These are phyloP conservation scores for Cyclotella baltica DNA, from an alignment of 108 stramenopile genomes.

Conservation along the genomic window DNA sequence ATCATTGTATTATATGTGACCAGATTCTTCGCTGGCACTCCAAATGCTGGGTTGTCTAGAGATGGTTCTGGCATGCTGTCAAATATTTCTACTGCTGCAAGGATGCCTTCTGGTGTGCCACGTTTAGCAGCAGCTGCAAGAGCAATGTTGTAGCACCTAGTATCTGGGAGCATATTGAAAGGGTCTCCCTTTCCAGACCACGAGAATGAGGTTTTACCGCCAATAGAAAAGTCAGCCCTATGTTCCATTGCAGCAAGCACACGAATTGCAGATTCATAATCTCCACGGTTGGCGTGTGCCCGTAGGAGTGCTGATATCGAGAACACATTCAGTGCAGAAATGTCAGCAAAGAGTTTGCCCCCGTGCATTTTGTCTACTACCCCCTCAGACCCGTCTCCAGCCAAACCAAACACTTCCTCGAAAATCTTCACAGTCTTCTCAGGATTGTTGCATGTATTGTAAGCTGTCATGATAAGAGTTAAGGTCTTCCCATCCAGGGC, in stretches of 20 bases:
- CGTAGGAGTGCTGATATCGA: constrained; percentile 75
- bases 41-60: constrained; percentile 41
- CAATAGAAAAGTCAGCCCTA: constrained; percentile 50
- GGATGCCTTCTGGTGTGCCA: constrained; percentile 58
- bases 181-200: constrained; percentile 79
- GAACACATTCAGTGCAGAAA: constrained; percentile 71
- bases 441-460: constrained; percentile 68
- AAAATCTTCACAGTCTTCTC: constrained; percentile 72
- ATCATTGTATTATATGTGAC: constrained; percentile 88
- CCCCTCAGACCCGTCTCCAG: constrained; percentile 67
- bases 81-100: constrained; percentile 66
- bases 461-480: constrained; percentile 78
- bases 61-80: constrained; percentile 62
- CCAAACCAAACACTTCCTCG: constrained; percentile 76
- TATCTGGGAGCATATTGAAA: constrained; percentile 73
- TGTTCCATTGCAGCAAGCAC: constrained; percentile 84
- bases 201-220: constrained; percentile 50
- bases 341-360: constrained; percentile 54
- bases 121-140: constrained; percentile 75
- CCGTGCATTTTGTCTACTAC: constrained; percentile 30
- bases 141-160: constrained; percentile 78
- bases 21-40: constrained; percentile 60
- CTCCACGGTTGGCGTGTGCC: constrained; percentile 74
- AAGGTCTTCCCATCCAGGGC: constrained; percentile 77
- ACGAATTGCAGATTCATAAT: constrained; percentile 62